These are phyloP conservation scores for Fusarium hostae DNA, from an alignment of 2,329 filamentous ascomycete genomes.

Conservation along the genomic window DNA sequence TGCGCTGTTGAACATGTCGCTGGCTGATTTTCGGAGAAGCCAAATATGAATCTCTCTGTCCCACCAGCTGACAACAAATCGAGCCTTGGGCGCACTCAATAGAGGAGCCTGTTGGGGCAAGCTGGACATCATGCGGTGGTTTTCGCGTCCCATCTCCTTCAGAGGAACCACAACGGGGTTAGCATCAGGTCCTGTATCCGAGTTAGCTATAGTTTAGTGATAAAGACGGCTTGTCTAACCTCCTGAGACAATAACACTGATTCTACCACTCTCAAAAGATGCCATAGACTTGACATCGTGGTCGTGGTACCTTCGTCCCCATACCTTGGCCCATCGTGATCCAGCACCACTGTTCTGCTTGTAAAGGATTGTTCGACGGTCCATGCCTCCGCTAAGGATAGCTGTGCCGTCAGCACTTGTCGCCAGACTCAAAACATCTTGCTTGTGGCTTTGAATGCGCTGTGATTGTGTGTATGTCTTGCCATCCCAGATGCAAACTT, in stretches of 20 bases:
- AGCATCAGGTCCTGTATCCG: constrained; percentile 78
- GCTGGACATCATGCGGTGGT: constrained; percentile 83
- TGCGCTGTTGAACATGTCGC: constrained; percentile 56
- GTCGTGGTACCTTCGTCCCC: constrained; percentile 85
- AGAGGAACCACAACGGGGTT: constrained; percentile 85
- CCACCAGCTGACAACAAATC: constrained; percentile 92
- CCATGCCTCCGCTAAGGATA: constrained; percentile 91
- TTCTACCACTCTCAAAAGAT: constrained; percentile 82
- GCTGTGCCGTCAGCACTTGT: constrained; percentile 81
- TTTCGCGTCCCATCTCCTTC: constrained; percentile 77
- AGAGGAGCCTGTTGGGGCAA: constrained; percentile 83
- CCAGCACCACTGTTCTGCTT: constrained; percentile 70
- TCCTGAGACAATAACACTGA: constrained; percentile 92
- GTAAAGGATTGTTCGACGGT: constrained; percentile 87
- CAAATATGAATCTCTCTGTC: constrained; percentile 88
- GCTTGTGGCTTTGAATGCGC: constrained; percentile 85
- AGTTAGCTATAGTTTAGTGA: constrained; percentile 1
- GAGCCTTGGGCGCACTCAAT: constrained; percentile 75
- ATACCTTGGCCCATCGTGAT: constrained; percentile 84
- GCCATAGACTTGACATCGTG: constrained; percentile 97
- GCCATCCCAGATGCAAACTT: constrained; percentile 93
- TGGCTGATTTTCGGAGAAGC: constrained; percentile 63
- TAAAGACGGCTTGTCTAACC: constrained; percentile 64
- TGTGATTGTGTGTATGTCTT: constrained; percentile 91
- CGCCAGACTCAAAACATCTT: constrained; percentile 90